Base-by-base conservation (phyloP, 2,329 filamentous ascomycete genomes). In the Colletotrichum coccodes region DNA sequence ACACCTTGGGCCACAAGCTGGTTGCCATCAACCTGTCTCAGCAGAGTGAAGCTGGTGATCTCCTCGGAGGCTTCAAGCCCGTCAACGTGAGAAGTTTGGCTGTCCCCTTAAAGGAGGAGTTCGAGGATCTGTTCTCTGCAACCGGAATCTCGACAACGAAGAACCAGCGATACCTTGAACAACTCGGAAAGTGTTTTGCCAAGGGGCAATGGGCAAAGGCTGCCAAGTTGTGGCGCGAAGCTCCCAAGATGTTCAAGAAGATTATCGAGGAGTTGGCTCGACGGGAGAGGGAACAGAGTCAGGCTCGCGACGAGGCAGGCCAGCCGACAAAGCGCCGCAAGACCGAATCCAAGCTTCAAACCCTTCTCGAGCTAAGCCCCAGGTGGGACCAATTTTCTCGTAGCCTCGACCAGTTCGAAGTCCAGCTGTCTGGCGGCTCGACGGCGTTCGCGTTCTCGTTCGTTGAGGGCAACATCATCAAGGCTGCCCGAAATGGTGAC, bases 21-120 rank as follows among this genome's bases (percentile, higher is more conserved):
- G 92, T 94, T 0, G 94, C 95, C 3, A 94, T 99, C 76, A 99
- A 99, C 76, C 80, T 99, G 77, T 99, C 96, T 0, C 97, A 99
- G 77, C 97, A 99, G 78, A 98, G 95, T 76, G 97, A 99, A 80
- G 95, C 93, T 46, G 93, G 95, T n/a, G 96, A 99, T 81, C 83
- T 99, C 14, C 85, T 99, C 0, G 97, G 96, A 74, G 96, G 96
- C 0, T 98, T 97, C 83, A 99, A 99, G 78, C 96, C 96, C 0
- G 92, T 99, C 68, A 98, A 95, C 76, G 89, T 96, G 47, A 90
- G 95, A 72, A 97, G 91, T 70, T 85, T 98, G 64, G 92, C 96
- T 0, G 89, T 98, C 42, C 95, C 96, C 0, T 83, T 99, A 76
- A 94, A 97, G 74, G 96, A 98, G 73, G 94, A 97, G 71, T 99